A percentile compares a stretch with the other conserved stretches of the same genome.
phyloP scores from a whole-genome alignment of 179 eudicot genomes.

The Silene vulgaris region DNA sequence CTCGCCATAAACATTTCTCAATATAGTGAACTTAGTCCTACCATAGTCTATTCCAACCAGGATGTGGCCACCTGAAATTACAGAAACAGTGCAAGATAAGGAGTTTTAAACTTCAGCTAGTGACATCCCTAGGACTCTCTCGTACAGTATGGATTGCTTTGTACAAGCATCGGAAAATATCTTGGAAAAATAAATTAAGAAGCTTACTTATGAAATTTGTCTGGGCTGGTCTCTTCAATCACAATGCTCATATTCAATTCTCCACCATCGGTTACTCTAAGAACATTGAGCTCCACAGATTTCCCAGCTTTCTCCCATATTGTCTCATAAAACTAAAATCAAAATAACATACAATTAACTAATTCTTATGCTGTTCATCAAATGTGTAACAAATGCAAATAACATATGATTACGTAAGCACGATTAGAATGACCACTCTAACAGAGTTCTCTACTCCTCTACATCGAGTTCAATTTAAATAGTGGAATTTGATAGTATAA shows the following conservation, averaged over 20 bases:
- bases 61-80: not conserved
- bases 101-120: not conserved
- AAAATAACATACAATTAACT: too few species aligned
- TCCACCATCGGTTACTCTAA: not conserved
- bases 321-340: not conserved
- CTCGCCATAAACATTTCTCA: too few species aligned
- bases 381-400: too few species aligned
- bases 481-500: too few species aligned
- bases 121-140: not conserved
- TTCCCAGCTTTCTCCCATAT: conserved; percentile 6
- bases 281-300: not conserved
- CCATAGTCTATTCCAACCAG: not conserved
- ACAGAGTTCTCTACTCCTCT: too few species aligned
- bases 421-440: too few species aligned
- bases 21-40: not conserved
- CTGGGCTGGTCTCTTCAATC: not conserved
- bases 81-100: not conserved
- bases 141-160: not conserved
- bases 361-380: too few species aligned
- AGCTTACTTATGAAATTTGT: not conserved
- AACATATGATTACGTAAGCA: too few species aligned
- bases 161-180: not conserved
- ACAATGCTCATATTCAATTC: not conserved
- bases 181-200: not conserved
- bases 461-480: too few species aligned